Evolutionary conservation across 1,284 basidiomycete genomes (phyloP).

Genomic region (Ustilago loliicola): DNA sequence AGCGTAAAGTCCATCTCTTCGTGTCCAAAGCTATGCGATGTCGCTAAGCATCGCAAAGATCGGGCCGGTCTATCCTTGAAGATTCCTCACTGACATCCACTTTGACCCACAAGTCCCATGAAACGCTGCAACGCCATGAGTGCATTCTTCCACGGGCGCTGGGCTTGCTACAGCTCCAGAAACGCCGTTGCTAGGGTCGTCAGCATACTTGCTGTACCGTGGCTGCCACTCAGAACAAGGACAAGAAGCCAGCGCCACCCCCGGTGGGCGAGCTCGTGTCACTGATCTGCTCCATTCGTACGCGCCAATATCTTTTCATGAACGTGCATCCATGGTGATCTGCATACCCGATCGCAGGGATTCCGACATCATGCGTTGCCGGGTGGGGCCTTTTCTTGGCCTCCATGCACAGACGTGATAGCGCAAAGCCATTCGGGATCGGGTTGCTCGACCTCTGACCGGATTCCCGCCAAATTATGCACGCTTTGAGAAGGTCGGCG

Average conservation of each 20-base stretch:
- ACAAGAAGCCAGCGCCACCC: background rate
- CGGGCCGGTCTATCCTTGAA: no score
- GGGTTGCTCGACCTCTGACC: background rate
- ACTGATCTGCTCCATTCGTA: background rate
- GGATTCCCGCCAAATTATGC: background rate
- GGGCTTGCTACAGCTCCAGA: background rate
- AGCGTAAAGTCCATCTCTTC: background rate
- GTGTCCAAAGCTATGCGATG: background rate
- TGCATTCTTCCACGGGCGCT: background rate
- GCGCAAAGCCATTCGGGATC: background rate
- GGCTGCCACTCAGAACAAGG: background rate
- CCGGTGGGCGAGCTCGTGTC: background rate
- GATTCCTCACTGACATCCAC: background rate
- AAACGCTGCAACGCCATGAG: background rate
- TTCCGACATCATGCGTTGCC: background rate
- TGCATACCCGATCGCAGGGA: background rate
- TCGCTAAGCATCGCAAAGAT: conserved; percentile 1
- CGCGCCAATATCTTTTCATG: background rate
- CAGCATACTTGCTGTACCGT: background rate
- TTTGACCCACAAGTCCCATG: background rate
- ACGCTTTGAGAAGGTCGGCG: background rate
- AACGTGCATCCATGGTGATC: background rate
- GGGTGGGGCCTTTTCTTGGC: background rate
- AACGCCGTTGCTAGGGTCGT: background rate
- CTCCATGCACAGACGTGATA: background rate